Evolutionary conservation across 129 eudicot genomes (phyloP).

Genomic region (Mikania micrantha): DNA sequence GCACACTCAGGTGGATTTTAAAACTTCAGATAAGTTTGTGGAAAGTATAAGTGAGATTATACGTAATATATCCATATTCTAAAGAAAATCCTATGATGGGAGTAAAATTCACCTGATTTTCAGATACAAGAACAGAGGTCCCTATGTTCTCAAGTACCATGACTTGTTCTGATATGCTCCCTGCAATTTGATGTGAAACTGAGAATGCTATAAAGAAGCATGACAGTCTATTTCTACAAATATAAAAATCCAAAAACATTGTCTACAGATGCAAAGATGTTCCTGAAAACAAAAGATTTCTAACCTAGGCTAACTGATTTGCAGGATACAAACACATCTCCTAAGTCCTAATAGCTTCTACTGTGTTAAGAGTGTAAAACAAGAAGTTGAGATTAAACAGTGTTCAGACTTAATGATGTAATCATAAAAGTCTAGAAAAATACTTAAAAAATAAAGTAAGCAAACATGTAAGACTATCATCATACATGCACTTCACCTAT

Average conservation of each 20-base stretch:
- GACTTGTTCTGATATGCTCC: conserved; percentile 84
- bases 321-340: not conserved
- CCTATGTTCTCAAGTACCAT: conserved; percentile 94
- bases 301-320: not conserved
- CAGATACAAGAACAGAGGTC: conserved; percentile 89
- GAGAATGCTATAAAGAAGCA: not conserved
- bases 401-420: not conserved
- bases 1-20: not conserved
- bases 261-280: not conserved
- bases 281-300: not conserved
- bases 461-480: not conserved
- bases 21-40: not conserved
- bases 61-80: not conserved
- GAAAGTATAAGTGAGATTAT: not conserved
- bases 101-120: conserved; percentile 60
- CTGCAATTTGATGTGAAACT: conserved; percentile 31
- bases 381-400: not conserved
- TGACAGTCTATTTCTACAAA: not conserved
- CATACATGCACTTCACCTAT: not conserved
- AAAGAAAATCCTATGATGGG: not conserved
- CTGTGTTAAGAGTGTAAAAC: not conserved
- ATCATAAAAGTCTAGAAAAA: not conserved
- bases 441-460: not conserved
- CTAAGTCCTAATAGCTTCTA: not conserved
- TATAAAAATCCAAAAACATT: not conserved